Base-by-base conservation (phyloP, 2,329 filamentous ascomycete species). In the Cladophialophora exuberans region DNA sequence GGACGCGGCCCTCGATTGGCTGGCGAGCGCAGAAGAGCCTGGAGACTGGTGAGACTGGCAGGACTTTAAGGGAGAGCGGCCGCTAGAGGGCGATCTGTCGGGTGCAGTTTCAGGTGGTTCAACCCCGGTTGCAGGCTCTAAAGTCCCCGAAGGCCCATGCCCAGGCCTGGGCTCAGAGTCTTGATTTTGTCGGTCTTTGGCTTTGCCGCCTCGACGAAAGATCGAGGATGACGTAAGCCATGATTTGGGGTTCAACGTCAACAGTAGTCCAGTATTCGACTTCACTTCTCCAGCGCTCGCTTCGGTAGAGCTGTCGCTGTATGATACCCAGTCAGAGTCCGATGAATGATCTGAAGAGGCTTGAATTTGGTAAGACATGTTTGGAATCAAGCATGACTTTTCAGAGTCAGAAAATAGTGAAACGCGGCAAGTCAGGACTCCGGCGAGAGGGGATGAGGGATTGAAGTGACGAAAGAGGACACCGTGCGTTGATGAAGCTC, bases 261-360 rank as follows among this genome's bases (percentile, higher is more conserved):
- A 57, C 31, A 38, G 22, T 35, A 52, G 28, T 49, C 20, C 39
- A 23, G 6, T 17, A 31, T 17, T 38, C 6, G 51, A 31, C 22
- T 35, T 47, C 22, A 43, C 15, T 23, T 25, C 42, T 2, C 23
- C 28, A 18, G 22, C 22, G 31, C 15, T 36, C 26, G 22, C 46
- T 13, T 25, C 17, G 38, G 54, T 52, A 36, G 50, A 54, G 36
- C 36, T 55, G 46, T 43, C 43, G 48, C 41, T 56, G 44, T 45
- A 58, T 1, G 58, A 61, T 10, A 53, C 52, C 58, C 58, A 61
- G 35, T 56, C 58, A 26, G 54, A 61, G 30, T 52, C 58, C 15
- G 54, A 56, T 6, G 48, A 45, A 17, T 52, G 42, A 20, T 57
- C 54, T 35, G 56, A 38, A 20, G 41, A 49, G 20, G 33, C 17